Evolutionary conservation across 306 rosid species (phyloP), one percentile per base, ranked within the genome.

Genomic region (Fragaria ananassa): DNA sequence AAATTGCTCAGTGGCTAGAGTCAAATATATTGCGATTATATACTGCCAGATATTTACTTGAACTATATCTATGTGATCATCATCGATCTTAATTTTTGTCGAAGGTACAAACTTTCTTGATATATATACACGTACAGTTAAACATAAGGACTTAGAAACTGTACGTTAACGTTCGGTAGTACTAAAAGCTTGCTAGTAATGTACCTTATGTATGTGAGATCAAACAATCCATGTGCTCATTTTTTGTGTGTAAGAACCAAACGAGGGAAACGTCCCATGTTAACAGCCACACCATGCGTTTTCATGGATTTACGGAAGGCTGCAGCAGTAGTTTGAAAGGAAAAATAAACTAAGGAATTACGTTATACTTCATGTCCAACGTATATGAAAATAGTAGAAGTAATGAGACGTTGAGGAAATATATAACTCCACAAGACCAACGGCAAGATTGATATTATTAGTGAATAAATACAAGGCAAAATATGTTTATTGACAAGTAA

Each of bases 211-310:
- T 34, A 35, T 63, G 68, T 15, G 7, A 34, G 70, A 18, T 23
- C 17, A 58, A 74, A 42, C 57, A 8, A 74, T 25, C 76, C 69
- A 74, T 74, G 69, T 60, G 58, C 44, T 44, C 18, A 11, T 6
- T 14, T 14, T 12, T 17, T 27, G 21, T 13, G 5, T 12, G 17
- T 46, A 14, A 31, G 21, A 15, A 18, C 44, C 0, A 25, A 34
- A 18, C 10, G 23, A 53, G 49, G 21, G 4, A 51, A 53, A 35
- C 64, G 21, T 35, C 35, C 25, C 64, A 51, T 17, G 6, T 25
- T 6, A 42, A 34, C 63, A 53, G 10, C 12, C 27, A 34, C 50
- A 17, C 45, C 74, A 47, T 27, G 45, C 19, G 10, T 70, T 47
- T 70, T 49, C 68, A 63, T 15, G 45, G 44, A 17, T 6, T 14